phyloP scores from a whole-genome alignment of 129 eudicot genomes.

The Solidago caesia region DNA sequence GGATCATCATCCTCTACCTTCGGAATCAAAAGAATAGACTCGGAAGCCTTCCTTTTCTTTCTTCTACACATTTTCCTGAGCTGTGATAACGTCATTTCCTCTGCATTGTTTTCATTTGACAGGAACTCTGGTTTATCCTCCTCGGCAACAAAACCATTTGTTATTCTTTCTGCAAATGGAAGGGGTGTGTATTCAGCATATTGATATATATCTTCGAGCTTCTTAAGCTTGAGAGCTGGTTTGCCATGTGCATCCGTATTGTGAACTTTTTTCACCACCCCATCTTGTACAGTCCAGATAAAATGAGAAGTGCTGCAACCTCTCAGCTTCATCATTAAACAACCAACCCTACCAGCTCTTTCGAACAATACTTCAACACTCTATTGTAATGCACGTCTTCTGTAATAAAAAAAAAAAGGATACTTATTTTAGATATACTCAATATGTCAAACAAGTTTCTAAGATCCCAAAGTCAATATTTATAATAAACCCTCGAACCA shows the following conservation, averaged over 20 bases:
- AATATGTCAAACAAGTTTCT: neutral
- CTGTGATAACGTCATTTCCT: conserved; percentile 53
- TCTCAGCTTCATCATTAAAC: conserved; percentile 46
- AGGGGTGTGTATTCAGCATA: conserved; percentile 26
- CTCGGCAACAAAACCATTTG: conserved; percentile 13
- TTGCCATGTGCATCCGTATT: conserved; percentile 48
- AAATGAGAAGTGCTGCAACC: conserved; percentile 49
- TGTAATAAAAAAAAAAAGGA: neutral
- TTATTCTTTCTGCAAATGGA: conserved; percentile 45
- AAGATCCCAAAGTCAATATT: no score
- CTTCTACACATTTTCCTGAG: conserved; percentile 38
- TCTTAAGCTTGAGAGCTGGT: conserved; percentile 46
- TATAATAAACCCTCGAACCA: no score
- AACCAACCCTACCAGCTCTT: conserved; percentile 4
- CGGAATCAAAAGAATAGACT: conserved; percentile 22
- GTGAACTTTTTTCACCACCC: conserved; percentile 36
- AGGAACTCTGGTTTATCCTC: conserved; percentile 23
- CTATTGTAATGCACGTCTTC: conserved; percentile 6
- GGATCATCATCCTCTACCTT: conserved; percentile 47
- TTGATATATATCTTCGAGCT: conserved; percentile 47
- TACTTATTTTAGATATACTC: neutral
- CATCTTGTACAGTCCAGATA: conserved; percentile 44
- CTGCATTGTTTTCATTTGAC: conserved; percentile 32
- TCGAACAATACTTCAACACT: conserved; percentile 13
- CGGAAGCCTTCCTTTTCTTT: conserved; percentile 55